Evolutionary conservation across 257 asterid genomes (phyloP), one percentile per base, ranked within the genome.

Genomic region (Solanum rostratum): DNA sequence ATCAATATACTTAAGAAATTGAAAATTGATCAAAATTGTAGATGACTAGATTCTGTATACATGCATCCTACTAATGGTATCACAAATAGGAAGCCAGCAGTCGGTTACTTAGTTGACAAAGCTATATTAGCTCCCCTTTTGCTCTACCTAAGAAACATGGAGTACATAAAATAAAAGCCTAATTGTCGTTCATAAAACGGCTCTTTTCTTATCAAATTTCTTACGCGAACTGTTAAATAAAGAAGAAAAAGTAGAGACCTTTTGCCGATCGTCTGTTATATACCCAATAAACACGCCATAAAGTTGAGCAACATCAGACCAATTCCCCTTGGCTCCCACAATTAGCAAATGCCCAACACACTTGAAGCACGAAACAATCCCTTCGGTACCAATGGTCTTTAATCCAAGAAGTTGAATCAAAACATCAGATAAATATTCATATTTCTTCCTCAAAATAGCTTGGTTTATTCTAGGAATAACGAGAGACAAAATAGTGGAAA

Each of bases 331-430:
- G 81, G 91, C 94, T 89, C 92, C 90, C 68, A 87, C 91, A 20
- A 87, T 81, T 84, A 95, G 87, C 90, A 95, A 84, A 46, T 86
- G 90, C 19, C 92, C 84, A 63, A 85, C 89, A 73, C 94, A 92
- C 90, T 92, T 95, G 41, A 97, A 86, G 41, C 90, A 96, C 29
- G 97, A 90, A 66, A 90, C 86, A 30, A 93, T 76, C 65, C 98
- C 98, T 41, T 90, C 85, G 3, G 57, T 89, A 37, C 93, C 95
- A 22, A 93, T 49, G 6, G 90, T 74, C 73, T 89, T 91, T 24
- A 82, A 86, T 33, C 88, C 81, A n/a, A 94, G 90, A 27, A 83
- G 37, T 86, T 88, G 86, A 65, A 86, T 80, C 7, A 94, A 53
- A 57, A 95, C 88, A 79, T 91, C 93, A 14, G 92, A 89, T 66